Percentiles rank a stretch among this genome's conserved stretches.
Evolutionary conservation across 768 basidiomycete species (phyloP).

Genomic region (Trichaptum fuscoviolaceum): DNA sequence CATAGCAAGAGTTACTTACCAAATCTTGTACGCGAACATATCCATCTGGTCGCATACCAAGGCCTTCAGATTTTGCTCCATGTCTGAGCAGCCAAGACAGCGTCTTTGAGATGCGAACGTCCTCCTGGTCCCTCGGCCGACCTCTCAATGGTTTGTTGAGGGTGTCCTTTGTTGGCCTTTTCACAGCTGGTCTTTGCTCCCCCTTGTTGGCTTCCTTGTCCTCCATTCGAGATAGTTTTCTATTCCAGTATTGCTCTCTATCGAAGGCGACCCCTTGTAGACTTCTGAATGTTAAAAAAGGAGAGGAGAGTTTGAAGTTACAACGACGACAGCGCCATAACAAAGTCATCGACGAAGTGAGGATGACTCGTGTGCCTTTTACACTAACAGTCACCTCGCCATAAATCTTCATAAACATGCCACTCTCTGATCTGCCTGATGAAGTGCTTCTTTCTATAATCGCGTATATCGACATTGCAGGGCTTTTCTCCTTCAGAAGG

Average conservation of each 20-base stretch:
- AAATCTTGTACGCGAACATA: constrained; percentile 79
- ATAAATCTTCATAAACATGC: background rate
- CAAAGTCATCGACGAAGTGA: background rate
- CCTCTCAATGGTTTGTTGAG: constrained; percentile 33
- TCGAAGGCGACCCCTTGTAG: background rate
- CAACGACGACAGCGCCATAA: background rate
- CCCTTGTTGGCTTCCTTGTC: background rate
- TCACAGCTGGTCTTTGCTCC: background rate
- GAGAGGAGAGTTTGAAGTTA: background rate
- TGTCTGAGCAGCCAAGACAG: constrained; percentile 91
- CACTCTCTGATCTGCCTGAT: constrained; percentile 15
- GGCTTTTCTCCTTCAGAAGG: constrained; percentile 17
- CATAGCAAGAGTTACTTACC: constrained; percentile 39
- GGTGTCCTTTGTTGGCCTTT: background rate
- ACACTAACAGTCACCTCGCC: background rate
- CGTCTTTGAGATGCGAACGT: constrained; percentile 76
- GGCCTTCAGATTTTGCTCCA: constrained; percentile 69
- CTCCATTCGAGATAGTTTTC: background rate
- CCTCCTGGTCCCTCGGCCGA: constrained; percentile 54
- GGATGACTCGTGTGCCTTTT: background rate
- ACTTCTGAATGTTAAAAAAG: background rate
- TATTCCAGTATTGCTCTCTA: background rate
- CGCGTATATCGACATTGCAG: constrained; percentile 11
- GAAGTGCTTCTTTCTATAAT: constrained; percentile 19
- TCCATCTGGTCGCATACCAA: constrained; percentile 78